Percentiles rank a stretch among this genome's conserved stretches.
phyloP scores from a whole-genome alignment of 139 green algal genomes.

The Chlorella sp. region DNA sequence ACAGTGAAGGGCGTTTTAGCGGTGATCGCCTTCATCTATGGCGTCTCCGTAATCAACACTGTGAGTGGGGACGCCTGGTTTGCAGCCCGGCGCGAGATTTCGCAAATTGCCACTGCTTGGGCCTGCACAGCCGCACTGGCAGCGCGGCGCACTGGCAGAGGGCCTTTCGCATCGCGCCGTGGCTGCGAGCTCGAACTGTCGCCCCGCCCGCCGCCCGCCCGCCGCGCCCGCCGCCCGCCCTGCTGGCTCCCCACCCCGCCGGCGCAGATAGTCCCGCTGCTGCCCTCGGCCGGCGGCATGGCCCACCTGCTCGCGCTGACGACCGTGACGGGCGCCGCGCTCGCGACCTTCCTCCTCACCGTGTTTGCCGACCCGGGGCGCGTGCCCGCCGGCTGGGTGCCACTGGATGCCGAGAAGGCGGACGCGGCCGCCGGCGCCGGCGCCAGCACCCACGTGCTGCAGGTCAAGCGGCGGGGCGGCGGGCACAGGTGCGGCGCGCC shows the following conservation, averaged over 20 bases:
- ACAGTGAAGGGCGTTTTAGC: not conserved
- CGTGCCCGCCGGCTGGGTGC: constrained; percentile 50
- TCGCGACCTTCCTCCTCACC: not conserved
- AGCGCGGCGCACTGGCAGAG: not conserved
- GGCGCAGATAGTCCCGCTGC: not conserved
- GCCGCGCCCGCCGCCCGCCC: not conserved
- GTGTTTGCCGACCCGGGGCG: not conserved
- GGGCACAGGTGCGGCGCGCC: constrained; percentile 44
- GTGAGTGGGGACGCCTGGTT: constrained; percentile 9
- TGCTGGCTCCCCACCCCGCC: no score
- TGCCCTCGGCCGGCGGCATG: not conserved
- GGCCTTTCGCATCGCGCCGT: not conserved
- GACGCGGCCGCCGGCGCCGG: no score
- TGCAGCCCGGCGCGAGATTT: not conserved
- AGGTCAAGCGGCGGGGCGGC: constrained; percentile 51
- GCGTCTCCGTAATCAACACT: constrained; percentile 9
- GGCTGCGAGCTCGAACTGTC: not conserved
- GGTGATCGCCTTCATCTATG: constrained; percentile 23
- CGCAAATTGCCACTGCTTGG: not conserved
- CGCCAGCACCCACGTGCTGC: constrained; percentile 20
- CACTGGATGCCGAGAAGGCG: constrained; percentile 42
- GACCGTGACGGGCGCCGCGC: not conserved
- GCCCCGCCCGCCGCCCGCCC: not conserved
- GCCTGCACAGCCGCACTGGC: not conserved
- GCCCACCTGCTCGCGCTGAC: not conserved